Base-by-base conservation (phyloP, 2,329 filamentous ascomycete species). In the Aspergillus novofumigatus region DNA sequence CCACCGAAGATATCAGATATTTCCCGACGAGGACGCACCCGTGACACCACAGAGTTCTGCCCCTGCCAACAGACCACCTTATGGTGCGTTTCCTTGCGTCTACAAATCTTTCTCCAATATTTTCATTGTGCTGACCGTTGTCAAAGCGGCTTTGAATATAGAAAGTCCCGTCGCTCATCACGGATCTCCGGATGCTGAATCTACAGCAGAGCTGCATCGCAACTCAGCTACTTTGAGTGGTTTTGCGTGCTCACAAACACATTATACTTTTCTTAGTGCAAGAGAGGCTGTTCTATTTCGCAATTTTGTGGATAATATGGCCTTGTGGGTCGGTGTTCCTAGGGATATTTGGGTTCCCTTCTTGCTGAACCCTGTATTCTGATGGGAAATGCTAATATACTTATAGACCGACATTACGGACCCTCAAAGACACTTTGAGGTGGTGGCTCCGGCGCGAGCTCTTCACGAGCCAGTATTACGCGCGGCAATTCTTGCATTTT, bases 281-380 rank as follows among this genome's bases (percentile, higher is more conserved):
- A 54, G 66, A 26, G 64, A 67, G 47, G 64, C 66, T 4, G 54
- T 55, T 2, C 29, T 69, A 21, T 59, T 69, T 51, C 60, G 67
- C 2, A 69, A 71, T 29, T 74, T 69, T 53, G 65, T 71, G 17
- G 67, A 72, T 45, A 69, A 72, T 14, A 67, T 74, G 54, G 72
- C 68, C 3, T 61, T 68, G 6, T 72, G 70, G 69, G 67, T 72
- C 51, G 21, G 64, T 55, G 7, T 21, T 10, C 41, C n/a, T 3
- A 3, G 3, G 0, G 3, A 26, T 35, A 8, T 35, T 38, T 17
- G 17, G 21, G 10, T 48, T 23, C 10, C 25, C 20, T 7, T 7
- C 32, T 35, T 7, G 1, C 14, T 17, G 14, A 7, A 4, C 32
- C 6, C 2, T 38, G 0, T 38, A 3, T 7, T 7, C 5, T 17